Conservation (phyloP, 2,329 filamentous ascomycete species). For the Delphinella strobiligena region DNA sequence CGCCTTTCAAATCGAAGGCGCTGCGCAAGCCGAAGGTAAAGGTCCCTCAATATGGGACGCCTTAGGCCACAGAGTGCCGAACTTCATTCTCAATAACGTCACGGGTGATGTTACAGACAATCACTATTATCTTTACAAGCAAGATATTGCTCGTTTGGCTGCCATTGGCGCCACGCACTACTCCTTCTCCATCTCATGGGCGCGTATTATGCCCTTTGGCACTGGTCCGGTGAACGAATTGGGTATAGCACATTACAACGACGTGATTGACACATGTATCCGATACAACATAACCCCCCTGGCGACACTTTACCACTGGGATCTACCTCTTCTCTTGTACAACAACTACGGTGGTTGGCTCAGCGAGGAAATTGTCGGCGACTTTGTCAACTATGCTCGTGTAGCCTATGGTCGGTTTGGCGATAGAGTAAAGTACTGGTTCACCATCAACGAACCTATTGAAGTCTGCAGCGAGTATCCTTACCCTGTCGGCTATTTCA, state of each 20-base stretch:
- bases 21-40: slow-evolving; percentile 17
- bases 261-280: slow-evolving; percentile 28
- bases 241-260: slow-evolving; percentile 36
- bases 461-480: slow-evolving; percentile 21
- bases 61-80: slow-evolving; percentile 17
- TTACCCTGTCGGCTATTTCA: slow-evolving; percentile 25
- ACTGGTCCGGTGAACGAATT: slow-evolving; percentile 34
- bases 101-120: slow-evolving; percentile 34
- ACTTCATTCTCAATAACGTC: slow-evolving; percentile 22
- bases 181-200: slow-evolving; percentile 37
- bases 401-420: slow-evolving; percentile 26
- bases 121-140: slow-evolving; percentile 9
- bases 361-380: slow-evolving; percentile 22
- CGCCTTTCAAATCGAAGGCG: slow-evolving; percentile 22
- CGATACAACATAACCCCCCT: slow-evolving; percentile 31
- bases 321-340: slow-evolving; percentile 16
- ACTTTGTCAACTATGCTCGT: slow-evolving; percentile 30
- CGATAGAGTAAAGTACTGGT: slow-evolving; percentile 27
- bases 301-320: slow-evolving; percentile 36
- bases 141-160: slow-evolving; percentile 26
- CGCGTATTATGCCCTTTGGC: slow-evolving; percentile 37
- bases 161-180: slow-evolving; percentile 23
- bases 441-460: slow-evolving; percentile 30
- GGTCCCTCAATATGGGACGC: slow-evolving; percentile 19
- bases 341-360: slow-evolving; percentile 29